These are phyloP conservation scores for Dissophora ornata DNA, from an alignment of 192 early-diverging fungal species.

Conservation along the genomic window DNA sequence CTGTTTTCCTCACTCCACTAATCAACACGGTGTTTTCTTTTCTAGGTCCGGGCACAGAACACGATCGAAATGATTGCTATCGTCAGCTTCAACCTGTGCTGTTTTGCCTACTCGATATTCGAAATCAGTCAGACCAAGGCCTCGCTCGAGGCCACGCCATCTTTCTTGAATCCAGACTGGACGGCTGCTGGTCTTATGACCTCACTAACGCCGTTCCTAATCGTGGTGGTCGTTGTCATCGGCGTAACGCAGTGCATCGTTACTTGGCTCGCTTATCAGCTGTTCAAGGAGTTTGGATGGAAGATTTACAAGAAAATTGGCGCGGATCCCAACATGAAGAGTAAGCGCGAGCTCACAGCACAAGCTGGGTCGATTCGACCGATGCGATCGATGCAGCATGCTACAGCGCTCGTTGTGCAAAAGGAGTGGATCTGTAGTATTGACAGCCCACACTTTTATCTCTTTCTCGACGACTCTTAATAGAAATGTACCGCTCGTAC, in stretches of 20 bases:
- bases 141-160: conserved; percentile 3
- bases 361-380: too few relatives aligned
- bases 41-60: conserved; percentile 75
- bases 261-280: conserved; percentile 48
- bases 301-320: conserved; percentile 73
- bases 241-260: conserved; percentile 34
- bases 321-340: conserved; percentile 69
- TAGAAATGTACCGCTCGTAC: conserved; percentile 73
- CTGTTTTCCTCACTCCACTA: too few relatives aligned
- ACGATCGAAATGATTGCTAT: conserved; percentile 80
- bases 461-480: background rate
- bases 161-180: conserved; percentile 11
- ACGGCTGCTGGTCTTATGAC: background rate
- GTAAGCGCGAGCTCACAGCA: too few relatives aligned
- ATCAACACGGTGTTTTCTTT: too few relatives aligned
- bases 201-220: conserved; percentile 14
- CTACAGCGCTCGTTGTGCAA: too few relatives aligned
- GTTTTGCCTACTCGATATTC: conserved; percentile 74
- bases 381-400: background rate
- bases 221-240: conserved; percentile 24
- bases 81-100: conserved; percentile 73
- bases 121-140: conserved; percentile 68
- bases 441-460: conserved; percentile 1
- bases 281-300: conserved; percentile 68
- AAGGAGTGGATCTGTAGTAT: too few relatives aligned